Percentiles rank a stretch among this genome's conserved stretches.
Evolutionary conservation across 2,329 filamentous ascomycete genomes (phyloP).

Genomic region (Aspergillus calidoustus): DNA sequence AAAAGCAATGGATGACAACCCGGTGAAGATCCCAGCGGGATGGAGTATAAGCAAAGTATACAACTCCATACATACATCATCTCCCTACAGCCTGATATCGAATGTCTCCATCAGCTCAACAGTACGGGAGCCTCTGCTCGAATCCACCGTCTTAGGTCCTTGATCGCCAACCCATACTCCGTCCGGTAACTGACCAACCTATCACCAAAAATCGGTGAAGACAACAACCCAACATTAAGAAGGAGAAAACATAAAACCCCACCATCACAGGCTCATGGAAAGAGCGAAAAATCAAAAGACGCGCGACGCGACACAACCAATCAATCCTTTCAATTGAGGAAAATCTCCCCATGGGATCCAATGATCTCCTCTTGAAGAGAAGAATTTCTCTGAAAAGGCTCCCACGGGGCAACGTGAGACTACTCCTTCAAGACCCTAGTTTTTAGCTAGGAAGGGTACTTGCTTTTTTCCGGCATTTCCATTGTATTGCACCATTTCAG

Average conservation of each 20-base stretch:
- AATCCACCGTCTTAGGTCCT: neutral
- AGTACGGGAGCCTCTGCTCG: neutral
- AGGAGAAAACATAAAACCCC: neutral
- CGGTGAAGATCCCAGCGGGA: neutral
- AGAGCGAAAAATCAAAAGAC: slow-evolving; percentile 2
- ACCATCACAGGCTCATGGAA: neutral
- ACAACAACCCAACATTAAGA: neutral
- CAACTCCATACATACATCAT: neutral
- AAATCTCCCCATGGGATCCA: neutral
- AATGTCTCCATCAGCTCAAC: neutral
- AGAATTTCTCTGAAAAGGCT: neutral
- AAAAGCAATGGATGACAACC: neutral
- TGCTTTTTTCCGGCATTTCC: neutral
- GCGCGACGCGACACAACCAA: slow-evolving; percentile 10
- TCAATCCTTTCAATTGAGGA: neutral
- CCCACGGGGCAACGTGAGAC: neutral
- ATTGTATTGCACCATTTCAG: neutral
- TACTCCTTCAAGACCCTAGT: neutral
- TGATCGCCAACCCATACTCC: neutral
- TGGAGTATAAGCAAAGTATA: neutral
- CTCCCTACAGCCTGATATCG: neutral
- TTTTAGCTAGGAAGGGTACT: neutral
- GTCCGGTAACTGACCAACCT: neutral
- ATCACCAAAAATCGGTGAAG: neutral
- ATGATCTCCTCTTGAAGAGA: neutral